phyloP scores from a whole-genome alignment of 2,329 filamentous ascomycete genomes.

The Orbilia javanica region DNA sequence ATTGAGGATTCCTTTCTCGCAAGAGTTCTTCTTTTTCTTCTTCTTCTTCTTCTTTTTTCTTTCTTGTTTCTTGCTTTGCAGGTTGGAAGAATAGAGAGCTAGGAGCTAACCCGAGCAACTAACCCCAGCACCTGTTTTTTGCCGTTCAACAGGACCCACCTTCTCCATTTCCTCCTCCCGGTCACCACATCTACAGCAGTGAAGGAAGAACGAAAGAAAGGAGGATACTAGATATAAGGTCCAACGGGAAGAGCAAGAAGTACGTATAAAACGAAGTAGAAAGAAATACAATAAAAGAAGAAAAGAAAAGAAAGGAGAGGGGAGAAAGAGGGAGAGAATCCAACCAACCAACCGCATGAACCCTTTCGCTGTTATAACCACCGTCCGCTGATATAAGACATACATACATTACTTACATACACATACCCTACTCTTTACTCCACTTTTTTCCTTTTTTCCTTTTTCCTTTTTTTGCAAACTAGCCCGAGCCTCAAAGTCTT shows the following conservation, averaged over 20 bases:
- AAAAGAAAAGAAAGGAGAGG: background rate
- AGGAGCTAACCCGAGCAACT: conserved; percentile 42
- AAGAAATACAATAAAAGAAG: background rate
- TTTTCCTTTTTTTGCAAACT: no score
- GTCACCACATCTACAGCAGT: conserved; percentile 25
- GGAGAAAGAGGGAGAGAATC: background rate
- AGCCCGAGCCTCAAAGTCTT: background rate
- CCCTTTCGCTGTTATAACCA: conserved; percentile 40
- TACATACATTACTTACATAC: background rate
- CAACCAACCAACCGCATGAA: background rate
- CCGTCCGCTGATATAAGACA: no score
- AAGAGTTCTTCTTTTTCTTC: background rate
- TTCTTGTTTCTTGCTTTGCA: background rate
- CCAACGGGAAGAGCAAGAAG: background rate
- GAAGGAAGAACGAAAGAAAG: conserved; percentile 2
- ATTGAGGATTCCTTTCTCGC: background rate
- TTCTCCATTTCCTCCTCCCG: conserved; percentile 48
- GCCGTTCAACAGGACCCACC: conserved; percentile 58
- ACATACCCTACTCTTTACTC: background rate
- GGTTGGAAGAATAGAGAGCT: background rate
- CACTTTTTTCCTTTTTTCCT: background rate
- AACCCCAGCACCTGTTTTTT: conserved; percentile 55
- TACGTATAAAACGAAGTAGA: background rate
- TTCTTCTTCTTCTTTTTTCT: background rate
- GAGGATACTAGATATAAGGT: no score